phyloP scores from a whole-genome alignment of 1,139 yeast species.

The Pichia sp. region DNA sequence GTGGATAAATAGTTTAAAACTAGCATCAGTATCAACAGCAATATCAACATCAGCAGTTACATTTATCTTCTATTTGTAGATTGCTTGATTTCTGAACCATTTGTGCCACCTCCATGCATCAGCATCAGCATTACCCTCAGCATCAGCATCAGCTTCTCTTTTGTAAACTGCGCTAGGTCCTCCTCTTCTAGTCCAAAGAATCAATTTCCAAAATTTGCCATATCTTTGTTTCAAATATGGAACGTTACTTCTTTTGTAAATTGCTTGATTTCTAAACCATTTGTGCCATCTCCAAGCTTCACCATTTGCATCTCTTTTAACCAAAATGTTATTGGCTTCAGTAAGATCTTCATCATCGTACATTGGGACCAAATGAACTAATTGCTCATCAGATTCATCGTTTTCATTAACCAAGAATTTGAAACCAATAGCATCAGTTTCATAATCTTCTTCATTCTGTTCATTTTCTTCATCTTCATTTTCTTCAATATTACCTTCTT shows the following conservation, averaged over 20 bases:
- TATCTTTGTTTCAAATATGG: too few relatives aligned
- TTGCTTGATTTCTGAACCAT: neutral
- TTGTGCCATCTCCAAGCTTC: neutral
- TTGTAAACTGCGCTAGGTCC: neutral
- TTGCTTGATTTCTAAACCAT: neutral
- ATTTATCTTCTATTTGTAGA: neutral
- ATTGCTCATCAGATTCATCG: neutral
- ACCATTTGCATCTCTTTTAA: neutral
- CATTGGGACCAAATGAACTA: constrained; percentile 2
- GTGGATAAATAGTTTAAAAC: too few relatives aligned
- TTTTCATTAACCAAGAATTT: neutral
- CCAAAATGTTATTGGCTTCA: neutral
- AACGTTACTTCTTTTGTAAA: too few relatives aligned
- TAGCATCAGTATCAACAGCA: too few relatives aligned
- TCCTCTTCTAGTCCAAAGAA: too few relatives aligned
- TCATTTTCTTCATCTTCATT: neutral
- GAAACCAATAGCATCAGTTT: neutral
- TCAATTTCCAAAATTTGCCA: too few relatives aligned
- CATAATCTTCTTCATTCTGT: too few relatives aligned
- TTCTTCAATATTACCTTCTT: neutral
- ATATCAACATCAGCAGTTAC: too few relatives aligned
- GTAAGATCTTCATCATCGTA: neutral
- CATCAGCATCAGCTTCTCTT: constrained; percentile 4
- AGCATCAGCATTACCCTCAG: neutral
- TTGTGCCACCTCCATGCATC: constrained; percentile 1